A percentile compares a stretch with the other conserved stretches of the same genome.
Evolutionary conservation across 768 basidiomycete species (phyloP).

Genomic region (Mycena haematopus): DNA sequence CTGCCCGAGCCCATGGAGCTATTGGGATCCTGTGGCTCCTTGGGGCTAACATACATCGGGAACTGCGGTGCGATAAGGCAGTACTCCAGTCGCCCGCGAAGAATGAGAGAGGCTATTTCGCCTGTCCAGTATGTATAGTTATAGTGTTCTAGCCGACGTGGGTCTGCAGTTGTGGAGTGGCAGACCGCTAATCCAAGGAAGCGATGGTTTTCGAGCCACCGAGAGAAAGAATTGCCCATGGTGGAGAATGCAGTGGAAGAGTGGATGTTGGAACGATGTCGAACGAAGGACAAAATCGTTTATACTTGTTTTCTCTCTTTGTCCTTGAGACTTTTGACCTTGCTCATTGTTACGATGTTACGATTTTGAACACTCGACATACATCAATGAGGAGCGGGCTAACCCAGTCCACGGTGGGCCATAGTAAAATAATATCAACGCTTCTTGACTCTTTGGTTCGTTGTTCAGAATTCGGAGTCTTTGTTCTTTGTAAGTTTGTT

Average conservation of each 20-base stretch:
- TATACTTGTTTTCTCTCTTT: background rate
- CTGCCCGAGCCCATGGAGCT: background rate
- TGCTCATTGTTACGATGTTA: no score
- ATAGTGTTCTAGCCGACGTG: no score
- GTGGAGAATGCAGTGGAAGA: background rate
- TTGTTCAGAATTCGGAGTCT: no score
- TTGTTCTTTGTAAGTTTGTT: no score
- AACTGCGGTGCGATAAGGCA: slow-evolving; percentile 5
- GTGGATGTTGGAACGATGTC: no score
- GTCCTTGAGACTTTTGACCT: no score
- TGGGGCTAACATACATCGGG: background rate
- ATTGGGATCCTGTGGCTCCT: background rate
- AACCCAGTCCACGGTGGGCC: no score
- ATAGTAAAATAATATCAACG: no score
- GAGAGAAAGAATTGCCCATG: background rate
- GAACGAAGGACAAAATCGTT: no score
- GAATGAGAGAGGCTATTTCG: background rate
- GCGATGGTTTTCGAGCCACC: background rate
- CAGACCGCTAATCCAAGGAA: slow-evolving; percentile 1
- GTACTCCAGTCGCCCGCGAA: background rate
- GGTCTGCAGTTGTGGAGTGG: background rate
- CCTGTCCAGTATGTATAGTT: slow-evolving; percentile 8
- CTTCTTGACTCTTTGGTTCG: no score
- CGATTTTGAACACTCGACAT: no score
- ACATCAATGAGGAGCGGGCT: no score